Base-by-base conservation (phyloP, 768 basidiomycete genomes). In the Tulasnella sp. region DNA sequence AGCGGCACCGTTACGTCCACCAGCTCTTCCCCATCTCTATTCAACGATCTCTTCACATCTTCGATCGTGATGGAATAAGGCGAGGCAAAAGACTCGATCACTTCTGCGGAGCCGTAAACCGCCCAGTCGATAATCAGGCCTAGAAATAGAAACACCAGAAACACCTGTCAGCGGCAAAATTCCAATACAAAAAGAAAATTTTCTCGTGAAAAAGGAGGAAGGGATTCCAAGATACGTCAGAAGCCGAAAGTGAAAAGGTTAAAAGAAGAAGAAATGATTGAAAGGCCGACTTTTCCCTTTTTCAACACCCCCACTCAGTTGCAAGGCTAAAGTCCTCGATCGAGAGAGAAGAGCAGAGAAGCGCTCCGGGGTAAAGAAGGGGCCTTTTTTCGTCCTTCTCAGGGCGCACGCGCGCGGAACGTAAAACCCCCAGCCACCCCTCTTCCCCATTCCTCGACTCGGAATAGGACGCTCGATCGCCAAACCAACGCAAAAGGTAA, bases 1-100 rank as follows among this genome's bases (percentile, higher is more conserved):
- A 95, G 78, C 6, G 94, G 87, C 52, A 91, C 82, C 4, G 90
- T 92, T 44, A 95, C 92, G 78, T 95, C 89, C 62, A 92, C 82
- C 59, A 84, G 81, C 36, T 35, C 26, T 12, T 36, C 66, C 4
- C 19, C 63, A 14, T 29, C 16, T 4, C 34, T 22, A 34, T 35
- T 29, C 63, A 35, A n/a, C 47, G 47, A 52, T n/a, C 47, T 16
- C 22, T 52, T 52, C 47, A 91, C 82, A 67, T 86, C 86, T 72
- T 85, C 82, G 9, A n/a, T 14, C 26, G 34, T 65, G 16, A 40
- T 35, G 35, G 64, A 26, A 16, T 35, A 65, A 34, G 64, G 35
- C 64, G 47, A 52, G 17, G 47, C 47, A 11, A 52, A 52, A 26
- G 83, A 81, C 69, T 83, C 85, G 19, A 77, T 76, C 76, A 83